A percentile compares a stretch with the other conserved stretches of the same genome.
phyloP scores from a whole-genome alignment of 768 basidiomycete genomes.

The Trametes maxima region DNA sequence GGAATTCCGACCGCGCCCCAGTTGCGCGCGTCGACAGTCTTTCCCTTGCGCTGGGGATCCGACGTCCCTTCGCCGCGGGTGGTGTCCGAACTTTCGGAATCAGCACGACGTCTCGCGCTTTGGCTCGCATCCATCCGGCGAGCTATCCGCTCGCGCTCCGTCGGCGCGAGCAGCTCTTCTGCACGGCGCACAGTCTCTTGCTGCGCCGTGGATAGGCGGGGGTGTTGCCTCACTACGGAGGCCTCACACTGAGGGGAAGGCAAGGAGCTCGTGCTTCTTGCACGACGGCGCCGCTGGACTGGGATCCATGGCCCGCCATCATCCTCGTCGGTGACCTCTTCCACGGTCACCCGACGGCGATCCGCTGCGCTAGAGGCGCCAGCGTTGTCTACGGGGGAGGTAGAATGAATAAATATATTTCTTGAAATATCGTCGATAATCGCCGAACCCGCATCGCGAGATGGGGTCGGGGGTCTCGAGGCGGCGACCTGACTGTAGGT shows the following conservation, averaged over 20 bases:
- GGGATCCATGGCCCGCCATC: neutral
- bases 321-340: constrained; percentile 13
- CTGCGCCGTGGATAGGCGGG: neutral
- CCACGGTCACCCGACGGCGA: constrained; percentile 3
- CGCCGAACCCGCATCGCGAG: neutral
- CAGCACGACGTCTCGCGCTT: neutral
- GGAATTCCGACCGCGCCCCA: constrained; percentile 25
- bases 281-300: constrained; percentile 2
- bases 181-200: neutral
- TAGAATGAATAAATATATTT: neutral
- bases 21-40: constrained; percentile 24
- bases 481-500: constrained; percentile 15
- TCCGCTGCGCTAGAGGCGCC: neutral
- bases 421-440: neutral
- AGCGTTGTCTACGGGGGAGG: neutral
- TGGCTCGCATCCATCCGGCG: neutral
- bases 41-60: constrained; percentile 14
- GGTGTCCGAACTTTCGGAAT: neutral
- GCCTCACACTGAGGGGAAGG: neutral
- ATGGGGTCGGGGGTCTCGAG: constrained; percentile 12
- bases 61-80: constrained; percentile 23
- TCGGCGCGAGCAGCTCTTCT: neutral
- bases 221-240: neutral
- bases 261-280: neutral
- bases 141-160: neutral